Percentiles rank a stretch among this genome's conserved stretches.
phyloP scores from a whole-genome alignment of 2,329 filamentous ascomycete species.

The Arthrobotrys sphaeroides region DNA sequence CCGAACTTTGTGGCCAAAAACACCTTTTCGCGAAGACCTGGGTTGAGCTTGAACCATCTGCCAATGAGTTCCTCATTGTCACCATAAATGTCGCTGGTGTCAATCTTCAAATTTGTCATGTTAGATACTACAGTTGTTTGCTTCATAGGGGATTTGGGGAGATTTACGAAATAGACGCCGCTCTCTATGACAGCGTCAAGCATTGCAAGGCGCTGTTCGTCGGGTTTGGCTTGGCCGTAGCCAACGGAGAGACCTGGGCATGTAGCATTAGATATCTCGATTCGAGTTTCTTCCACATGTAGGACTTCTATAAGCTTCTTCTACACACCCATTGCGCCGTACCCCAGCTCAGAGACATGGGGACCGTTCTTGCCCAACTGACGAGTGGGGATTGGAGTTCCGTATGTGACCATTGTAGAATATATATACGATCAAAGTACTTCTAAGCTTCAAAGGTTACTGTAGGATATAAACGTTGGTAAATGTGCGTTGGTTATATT shows the following conservation, averaged over 20 bases:
- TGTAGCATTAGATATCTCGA: slow-evolving; percentile 12
- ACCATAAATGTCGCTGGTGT: slow-evolving; percentile 60
- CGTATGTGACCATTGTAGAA: slow-evolving; percentile 42
- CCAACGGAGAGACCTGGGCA: slow-evolving; percentile 56
- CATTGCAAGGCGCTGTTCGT: slow-evolving; percentile 63
- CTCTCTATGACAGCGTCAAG: slow-evolving; percentile 64
- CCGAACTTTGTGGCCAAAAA: slow-evolving; percentile 68
- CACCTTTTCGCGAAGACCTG: slow-evolving; percentile 64
- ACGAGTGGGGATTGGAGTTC: slow-evolving; percentile 56
- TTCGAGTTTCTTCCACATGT: not conserved
- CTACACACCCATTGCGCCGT: slow-evolving; percentile 58
- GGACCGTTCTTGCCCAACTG: slow-evolving; percentile 59
- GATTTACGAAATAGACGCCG: slow-evolving; percentile 60
- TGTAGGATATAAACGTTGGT: no score
- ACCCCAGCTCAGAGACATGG: slow-evolving; percentile 58
- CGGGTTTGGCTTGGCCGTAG: slow-evolving; percentile 59
- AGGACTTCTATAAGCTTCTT: no score
- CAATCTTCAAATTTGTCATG: slow-evolving; percentile 57
- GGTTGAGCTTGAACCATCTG: slow-evolving; percentile 63
- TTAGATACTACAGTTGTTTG: slow-evolving; percentile 33
- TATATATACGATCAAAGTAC: not conserved
- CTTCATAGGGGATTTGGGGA: slow-evolving; percentile 61
- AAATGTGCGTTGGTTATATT: slow-evolving; percentile 6
- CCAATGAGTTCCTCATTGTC: slow-evolving; percentile 64
- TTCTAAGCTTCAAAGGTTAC: not conserved